A percentile compares a stretch with the other conserved stretches of the same genome.
Evolutionary conservation across 2,329 filamentous ascomycete genomes (phyloP).

Genomic region (Escovopsis sp.): DNA sequence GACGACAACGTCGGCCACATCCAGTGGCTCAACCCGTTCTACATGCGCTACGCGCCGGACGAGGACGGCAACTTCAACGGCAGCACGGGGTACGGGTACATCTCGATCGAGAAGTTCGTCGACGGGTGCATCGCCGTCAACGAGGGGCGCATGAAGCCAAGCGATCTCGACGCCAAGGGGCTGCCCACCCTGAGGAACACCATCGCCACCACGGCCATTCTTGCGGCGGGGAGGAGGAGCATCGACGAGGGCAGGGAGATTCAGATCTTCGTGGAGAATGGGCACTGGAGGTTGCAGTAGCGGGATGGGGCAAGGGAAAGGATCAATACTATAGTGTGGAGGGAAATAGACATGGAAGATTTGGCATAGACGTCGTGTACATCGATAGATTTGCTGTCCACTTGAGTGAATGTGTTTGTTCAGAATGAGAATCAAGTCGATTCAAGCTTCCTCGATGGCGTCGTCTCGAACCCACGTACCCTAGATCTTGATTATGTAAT

Average conservation of each 20-base stretch:
- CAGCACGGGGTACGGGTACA: constrained; percentile 83
- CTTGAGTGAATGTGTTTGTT: too few relatives aligned
- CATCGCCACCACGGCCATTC: constrained; percentile 77
- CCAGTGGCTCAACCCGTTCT: constrained; percentile 87
- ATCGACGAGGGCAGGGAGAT: constrained; percentile 71
- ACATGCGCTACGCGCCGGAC: constrained; percentile 88
- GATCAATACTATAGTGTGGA: too few relatives aligned
- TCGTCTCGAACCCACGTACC: too few relatives aligned
- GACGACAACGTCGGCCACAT: constrained; percentile 57
- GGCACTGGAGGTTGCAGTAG: constrained; percentile 49
- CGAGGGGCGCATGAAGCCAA: constrained; percentile 53
- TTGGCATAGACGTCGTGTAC: too few relatives aligned
- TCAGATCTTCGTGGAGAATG: constrained; percentile 52
- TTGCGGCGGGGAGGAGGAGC: constrained; percentile 72
- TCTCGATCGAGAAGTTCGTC: constrained; percentile 92
- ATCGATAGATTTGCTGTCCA: too few relatives aligned
- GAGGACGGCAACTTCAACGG: constrained; percentile 90
- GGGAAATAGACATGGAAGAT: constrained; percentile 7
- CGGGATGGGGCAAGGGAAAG: too few relatives aligned
- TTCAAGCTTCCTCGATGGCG: too few relatives aligned
- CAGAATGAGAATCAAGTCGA: too few relatives aligned
- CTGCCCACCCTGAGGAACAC: constrained; percentile 81
- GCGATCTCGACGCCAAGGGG: constrained; percentile 63
- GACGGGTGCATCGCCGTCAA: constrained; percentile 72
- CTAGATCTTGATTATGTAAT: too few relatives aligned